phyloP scores from a whole-genome alignment of 2,329 filamentous ascomycete genomes.

The Aquanectria penicillioides region DNA sequence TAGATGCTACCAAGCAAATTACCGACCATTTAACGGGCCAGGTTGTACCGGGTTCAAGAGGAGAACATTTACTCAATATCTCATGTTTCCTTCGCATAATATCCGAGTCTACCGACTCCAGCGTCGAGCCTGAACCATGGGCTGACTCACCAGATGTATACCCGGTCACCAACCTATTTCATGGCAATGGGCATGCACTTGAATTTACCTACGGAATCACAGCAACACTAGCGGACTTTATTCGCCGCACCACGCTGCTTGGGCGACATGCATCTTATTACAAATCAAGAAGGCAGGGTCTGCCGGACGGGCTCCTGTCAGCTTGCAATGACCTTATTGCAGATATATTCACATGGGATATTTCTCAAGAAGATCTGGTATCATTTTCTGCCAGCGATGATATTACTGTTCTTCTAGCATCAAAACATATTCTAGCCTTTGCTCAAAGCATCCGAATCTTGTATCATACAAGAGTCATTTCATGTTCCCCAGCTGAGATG shows the following conservation, averaged over 20 bases:
- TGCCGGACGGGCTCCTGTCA: neutral
- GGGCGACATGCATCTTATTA: slow-evolving; percentile 12
- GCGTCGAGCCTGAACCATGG: neutral
- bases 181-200: slow-evolving; percentile 8
- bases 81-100: slow-evolving; percentile 10
- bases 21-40: neutral
- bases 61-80: slow-evolving; percentile 21
- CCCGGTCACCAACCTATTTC: neutral
- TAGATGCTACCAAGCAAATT: slow-evolving; percentile 9
- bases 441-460: slow-evolving; percentile 14
- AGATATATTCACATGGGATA: slow-evolving; percentile 7
- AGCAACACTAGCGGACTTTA: slow-evolving; percentile 2
- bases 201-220: slow-evolving; percentile 20
- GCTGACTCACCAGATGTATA: neutral
- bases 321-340: neutral
- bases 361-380: neutral
- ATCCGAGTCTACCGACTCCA: slow-evolving; percentile 1
- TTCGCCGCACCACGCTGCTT: slow-evolving; percentile 7
- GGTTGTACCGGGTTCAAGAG: slow-evolving; percentile 7
- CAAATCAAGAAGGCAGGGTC: neutral
- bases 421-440: slow-evolving; percentile 21
- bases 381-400: neutral
- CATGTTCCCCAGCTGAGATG: neutral
- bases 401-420: slow-evolving; percentile 3
- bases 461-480: slow-evolving; percentile 12